Base-by-base conservation (phyloP, 352 stramenopile species). In the Phytopythium montanum region DNA sequence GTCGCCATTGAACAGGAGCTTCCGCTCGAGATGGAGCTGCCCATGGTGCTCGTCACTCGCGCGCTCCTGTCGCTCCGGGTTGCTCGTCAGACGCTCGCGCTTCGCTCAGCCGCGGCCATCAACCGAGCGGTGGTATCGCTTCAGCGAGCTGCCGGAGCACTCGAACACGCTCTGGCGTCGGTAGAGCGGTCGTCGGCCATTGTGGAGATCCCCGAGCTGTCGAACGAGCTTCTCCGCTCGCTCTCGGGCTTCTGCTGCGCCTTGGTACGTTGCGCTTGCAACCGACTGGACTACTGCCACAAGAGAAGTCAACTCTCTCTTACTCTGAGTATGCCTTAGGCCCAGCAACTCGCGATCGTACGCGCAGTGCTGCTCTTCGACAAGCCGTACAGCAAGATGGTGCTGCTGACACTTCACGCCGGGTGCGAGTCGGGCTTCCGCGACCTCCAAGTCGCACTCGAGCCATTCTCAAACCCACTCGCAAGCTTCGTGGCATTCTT, bases 271-370 rank as follows among this genome's bases (percentile, higher is more conserved):
- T 29, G 13, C 10, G 23, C 5, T 36, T 16, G 9, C 33, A 38
- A 16, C 14, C 33, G 14, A 12, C 33, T 38, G 33, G 14, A 16
- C 33, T 18, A 26, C 8, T 14, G 8, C 0, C 9, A 26, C 18
- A 29, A 41, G 3, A 1, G 16, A 52, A 36, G 8, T 28, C 25
- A 26, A 55, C 23, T 19, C 5, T 48, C 36, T 66, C 23, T 21
- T 25, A 6, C 12, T 50, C 26, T 36, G n/a, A 19, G 16, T 59
- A 13, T n/a, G 4, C 29, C 14, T 48, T n/a, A 75, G 73, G 70
- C 73, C 0, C 70, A 81, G 21, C 73, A 81, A 25, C 60, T 81
- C 16, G 70, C 73, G 9, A 73, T 81, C 39, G 62, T 77, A 28
- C 75, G 73, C 23, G 68, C 70, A 1, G 54, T 66, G 2, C 44